Conservation (phyloP, 495 filamentous ascomycete genomes). For the Durotheca rogersii region DNA sequence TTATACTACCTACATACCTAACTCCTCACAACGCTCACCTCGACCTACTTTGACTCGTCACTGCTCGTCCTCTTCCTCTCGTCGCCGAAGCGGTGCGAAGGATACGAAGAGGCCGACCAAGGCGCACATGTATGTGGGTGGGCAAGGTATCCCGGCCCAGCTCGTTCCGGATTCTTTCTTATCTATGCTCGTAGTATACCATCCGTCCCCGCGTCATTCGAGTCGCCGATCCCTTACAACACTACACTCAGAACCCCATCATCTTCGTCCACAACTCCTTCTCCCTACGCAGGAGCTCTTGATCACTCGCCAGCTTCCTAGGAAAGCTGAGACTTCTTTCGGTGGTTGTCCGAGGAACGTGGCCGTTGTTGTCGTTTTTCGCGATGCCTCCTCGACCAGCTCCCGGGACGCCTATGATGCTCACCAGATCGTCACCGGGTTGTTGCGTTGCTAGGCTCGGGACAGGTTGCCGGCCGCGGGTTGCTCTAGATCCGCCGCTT, state of each 20-base stretch:
- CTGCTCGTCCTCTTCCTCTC: too few relatives aligned
- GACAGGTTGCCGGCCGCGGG: background rate
- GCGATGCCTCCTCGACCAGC: too few relatives aligned
- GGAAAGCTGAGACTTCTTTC: background rate
- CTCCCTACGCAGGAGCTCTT: slow-evolving; percentile 5
- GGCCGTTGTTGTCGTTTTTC: background rate
- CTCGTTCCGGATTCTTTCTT: too few relatives aligned
- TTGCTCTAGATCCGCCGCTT: background rate
- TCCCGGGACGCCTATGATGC: slow-evolving; percentile 1
- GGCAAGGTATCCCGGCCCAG: background rate
- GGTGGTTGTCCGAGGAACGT: too few relatives aligned
- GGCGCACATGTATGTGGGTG: too few relatives aligned
- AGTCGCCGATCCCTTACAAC: background rate
- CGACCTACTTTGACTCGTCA: too few relatives aligned
- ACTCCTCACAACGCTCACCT: too few relatives aligned
- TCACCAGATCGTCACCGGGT: slow-evolving; percentile 9
- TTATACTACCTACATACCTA: too few relatives aligned
- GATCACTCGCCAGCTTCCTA: background rate
- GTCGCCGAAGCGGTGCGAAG: too few relatives aligned
- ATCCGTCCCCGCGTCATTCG: too few relatives aligned
- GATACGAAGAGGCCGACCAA: too few relatives aligned
- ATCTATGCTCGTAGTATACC: too few relatives aligned
- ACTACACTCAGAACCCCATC: background rate
- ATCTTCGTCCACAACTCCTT: slow-evolving; percentile 16
- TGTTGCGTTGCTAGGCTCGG: background rate